Percentiles rank a stretch among this genome's conserved stretches.
Evolutionary conservation across 306 rosid genomes (phyloP).

Genomic region (Mimosa pudica): DNA sequence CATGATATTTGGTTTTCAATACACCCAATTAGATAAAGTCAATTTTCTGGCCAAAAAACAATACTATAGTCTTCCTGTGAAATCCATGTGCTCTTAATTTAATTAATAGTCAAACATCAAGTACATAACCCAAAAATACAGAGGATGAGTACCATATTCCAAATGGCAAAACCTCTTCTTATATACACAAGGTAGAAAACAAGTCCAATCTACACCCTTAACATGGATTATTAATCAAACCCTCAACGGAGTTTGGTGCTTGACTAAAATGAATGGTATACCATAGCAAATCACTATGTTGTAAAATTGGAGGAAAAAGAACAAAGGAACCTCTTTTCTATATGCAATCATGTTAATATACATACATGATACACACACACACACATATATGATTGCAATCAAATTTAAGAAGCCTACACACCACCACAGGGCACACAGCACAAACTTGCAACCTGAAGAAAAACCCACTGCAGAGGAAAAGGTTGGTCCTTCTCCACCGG

Average conservation of each 20-base stretch:
- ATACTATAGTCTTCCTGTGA: neutral
- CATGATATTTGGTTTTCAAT: neutral
- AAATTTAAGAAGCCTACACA: conserved; percentile 41
- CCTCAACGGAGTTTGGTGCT: conserved; percentile 25
- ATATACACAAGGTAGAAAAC: conserved; percentile 19
- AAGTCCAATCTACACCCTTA: conserved; percentile 24
- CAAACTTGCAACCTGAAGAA: conserved; percentile 57
- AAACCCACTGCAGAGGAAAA: conserved; percentile 65
- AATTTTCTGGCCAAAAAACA: neutral
- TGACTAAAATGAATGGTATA: conserved; percentile 59
- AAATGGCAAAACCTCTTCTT: conserved; percentile 23
- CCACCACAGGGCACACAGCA: conserved; percentile 77
- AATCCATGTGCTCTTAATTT: neutral
- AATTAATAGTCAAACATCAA: neutral
- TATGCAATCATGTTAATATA: too few species aligned
- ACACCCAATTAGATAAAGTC: neutral
- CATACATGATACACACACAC: too few species aligned
- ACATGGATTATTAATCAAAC: conserved; percentile 26
- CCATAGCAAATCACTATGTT: conserved; percentile 32
- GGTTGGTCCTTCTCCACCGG: conserved; percentile 51
- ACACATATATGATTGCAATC: neutral
- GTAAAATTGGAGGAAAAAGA: neutral
- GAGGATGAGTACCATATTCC: neutral
- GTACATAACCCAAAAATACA: neutral
- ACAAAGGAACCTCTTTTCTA: conserved; percentile 8